phyloP scores from a whole-genome alignment of 2,329 filamentous ascomycete species.

The Hypoxylon sp. region DNA sequence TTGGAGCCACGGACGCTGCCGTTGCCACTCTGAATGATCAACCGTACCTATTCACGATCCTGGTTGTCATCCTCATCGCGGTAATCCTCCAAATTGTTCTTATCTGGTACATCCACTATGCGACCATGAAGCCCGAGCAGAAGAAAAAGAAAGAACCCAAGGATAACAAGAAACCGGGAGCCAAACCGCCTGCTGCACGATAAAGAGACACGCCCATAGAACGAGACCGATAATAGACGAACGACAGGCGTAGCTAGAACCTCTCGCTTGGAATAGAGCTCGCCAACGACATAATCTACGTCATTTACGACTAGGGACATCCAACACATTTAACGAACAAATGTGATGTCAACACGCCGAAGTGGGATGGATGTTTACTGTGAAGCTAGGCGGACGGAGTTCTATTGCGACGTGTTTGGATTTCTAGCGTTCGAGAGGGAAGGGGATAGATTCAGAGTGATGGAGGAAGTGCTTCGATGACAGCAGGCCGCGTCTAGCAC shows the following conservation, averaged over 20 bases:
- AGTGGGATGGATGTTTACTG: slow-evolving; percentile 1
- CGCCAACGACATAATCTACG: neutral
- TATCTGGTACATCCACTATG: slow-evolving; percentile 72
- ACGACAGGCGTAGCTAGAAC: neutral
- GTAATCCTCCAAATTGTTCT: slow-evolving; percentile 63
- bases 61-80: slow-evolving; percentile 67
- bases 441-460: slow-evolving; percentile 12
- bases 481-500: slow-evolving; percentile 47
- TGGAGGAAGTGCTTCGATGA: slow-evolving; percentile 44
- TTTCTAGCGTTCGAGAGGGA: slow-evolving; percentile 7
- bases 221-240: neutral
- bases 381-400: slow-evolving; percentile 7
- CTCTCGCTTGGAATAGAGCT: neutral
- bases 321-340: neutral
- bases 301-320: neutral
- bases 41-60: slow-evolving; percentile 70
- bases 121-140: slow-evolving; percentile 73
- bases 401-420: neutral
- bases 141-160: slow-evolving; percentile 66
- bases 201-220: slow-evolving; percentile 26
- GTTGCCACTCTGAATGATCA: slow-evolving; percentile 74
- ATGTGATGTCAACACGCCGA: slow-evolving; percentile 1
- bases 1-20: slow-evolving; percentile 71
- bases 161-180: slow-evolving; percentile 51
- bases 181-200: slow-evolving; percentile 51